Conservation (phyloP, 2,329 filamentous ascomycete genomes). For the Cryphonectria japonica region DNA sequence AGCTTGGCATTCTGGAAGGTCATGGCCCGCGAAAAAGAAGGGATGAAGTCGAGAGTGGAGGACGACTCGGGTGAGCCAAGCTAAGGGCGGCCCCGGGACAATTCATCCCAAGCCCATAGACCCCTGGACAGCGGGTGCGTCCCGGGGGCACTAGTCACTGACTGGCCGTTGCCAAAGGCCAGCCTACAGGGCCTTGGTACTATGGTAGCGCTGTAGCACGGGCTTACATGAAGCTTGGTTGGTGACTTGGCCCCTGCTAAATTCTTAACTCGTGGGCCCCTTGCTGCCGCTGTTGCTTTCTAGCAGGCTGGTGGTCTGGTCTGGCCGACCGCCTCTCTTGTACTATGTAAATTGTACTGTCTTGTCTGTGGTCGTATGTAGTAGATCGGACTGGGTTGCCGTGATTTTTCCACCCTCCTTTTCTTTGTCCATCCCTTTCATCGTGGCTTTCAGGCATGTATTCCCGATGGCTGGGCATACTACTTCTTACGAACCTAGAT, state of each 20-base stretch:
- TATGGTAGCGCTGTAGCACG: neutral
- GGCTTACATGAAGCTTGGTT: neutral
- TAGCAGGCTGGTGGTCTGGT: neutral
- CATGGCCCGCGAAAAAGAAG: conserved; percentile 13
- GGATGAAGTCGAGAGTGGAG: conserved; percentile 29
- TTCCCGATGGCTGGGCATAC: neutral
- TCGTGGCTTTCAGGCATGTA: neutral
- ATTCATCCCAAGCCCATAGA: neutral
- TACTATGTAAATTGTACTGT: neutral
- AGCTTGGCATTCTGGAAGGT: neutral
- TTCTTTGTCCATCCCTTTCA: neutral
- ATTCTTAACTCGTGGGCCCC: neutral
- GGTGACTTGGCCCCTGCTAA: neutral
- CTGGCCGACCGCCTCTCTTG: neutral
- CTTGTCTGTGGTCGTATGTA: neutral
- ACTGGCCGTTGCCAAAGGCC: neutral
- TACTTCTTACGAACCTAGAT: neutral
- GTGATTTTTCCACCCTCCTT: neutral
- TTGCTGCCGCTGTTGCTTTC: neutral
- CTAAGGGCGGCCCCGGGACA: neutral
- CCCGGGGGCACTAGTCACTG: neutral
- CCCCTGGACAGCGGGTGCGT: neutral
- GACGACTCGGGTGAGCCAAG: conserved; percentile 17
- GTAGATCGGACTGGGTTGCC: neutral
- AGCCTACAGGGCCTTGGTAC: neutral